Conservation (phyloP, 73 alveolate genomes). For the Stentor coeruleus region DNA sequence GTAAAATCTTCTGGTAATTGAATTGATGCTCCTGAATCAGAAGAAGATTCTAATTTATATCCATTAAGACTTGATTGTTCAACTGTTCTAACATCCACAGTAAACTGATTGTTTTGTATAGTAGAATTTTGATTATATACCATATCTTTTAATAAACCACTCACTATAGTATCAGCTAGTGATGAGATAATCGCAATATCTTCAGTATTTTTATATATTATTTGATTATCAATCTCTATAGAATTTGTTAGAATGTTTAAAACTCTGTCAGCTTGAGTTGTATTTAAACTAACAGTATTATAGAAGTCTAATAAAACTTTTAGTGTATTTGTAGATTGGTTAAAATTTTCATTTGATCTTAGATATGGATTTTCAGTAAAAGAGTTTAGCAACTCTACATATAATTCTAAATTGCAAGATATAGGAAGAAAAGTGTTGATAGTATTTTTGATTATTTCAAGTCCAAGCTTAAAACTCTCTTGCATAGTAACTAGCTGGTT, state of each 20-base stretch:
- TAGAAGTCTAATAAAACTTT: background rate
- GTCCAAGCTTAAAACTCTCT: background rate
- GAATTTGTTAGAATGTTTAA: background rate
- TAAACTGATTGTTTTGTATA: background rate
- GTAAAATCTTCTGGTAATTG: background rate
- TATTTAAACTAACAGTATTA: background rate
- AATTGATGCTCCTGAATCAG: background rate
- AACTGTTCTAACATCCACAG: background rate
- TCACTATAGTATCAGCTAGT: background rate
- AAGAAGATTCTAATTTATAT: background rate
- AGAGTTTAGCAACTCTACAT: background rate
- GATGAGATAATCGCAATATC: background rate
- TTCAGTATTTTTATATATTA: background rate
- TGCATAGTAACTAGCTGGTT: background rate
- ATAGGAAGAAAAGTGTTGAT: background rate
- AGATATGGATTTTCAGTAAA: background rate
- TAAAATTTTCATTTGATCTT: background rate
- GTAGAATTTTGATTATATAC: background rate
- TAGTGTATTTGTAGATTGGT: background rate
- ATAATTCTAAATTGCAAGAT: background rate
- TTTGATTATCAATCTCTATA: too few relatives aligned
- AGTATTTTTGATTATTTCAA: too few relatives aligned
- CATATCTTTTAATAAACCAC: background rate
- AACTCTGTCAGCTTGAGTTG: background rate
- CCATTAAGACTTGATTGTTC: background rate